phyloP scores from a whole-genome alignment of 1,284 basidiomycete genomes.

The Pseudomicrostroma phylloplanum region DNA sequence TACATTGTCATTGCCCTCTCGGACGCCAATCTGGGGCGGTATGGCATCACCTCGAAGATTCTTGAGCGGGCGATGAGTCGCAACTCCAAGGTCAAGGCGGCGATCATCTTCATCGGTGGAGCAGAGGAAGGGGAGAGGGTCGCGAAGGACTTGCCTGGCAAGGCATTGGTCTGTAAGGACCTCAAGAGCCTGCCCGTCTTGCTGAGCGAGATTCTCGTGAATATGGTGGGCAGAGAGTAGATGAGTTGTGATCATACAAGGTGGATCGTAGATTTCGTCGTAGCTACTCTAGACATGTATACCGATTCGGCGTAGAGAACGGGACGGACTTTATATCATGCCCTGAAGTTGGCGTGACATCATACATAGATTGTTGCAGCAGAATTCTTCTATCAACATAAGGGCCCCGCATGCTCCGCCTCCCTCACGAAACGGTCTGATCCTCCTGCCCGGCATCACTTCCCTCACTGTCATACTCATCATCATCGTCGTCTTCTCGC shows the following conservation, averaged over 20 bases:
- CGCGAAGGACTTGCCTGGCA: slow-evolving; percentile 34
- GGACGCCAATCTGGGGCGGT: slow-evolving; percentile 51
- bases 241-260: too few relatives aligned
- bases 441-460: slow-evolving; percentile 11
- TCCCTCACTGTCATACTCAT: slow-evolving; percentile 9
- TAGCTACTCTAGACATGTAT: too few relatives aligned
- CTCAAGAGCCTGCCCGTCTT: slow-evolving; percentile 28
- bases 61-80: slow-evolving; percentile 30
- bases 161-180: slow-evolving; percentile 38
- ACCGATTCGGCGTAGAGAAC: too few relatives aligned
- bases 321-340: too few relatives aligned
- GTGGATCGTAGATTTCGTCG: too few relatives aligned
- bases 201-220: slow-evolving; percentile 30
- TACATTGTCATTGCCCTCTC: slow-evolving; percentile 51
- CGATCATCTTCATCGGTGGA: slow-evolving; percentile 46
- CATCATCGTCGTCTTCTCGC: slow-evolving; percentile 12
- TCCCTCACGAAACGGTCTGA: not conserved
- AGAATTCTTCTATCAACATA: too few relatives aligned
- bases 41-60: slow-evolving; percentile 43
- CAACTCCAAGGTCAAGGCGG: slow-evolving; percentile 41
- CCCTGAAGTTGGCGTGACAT: too few relatives aligned
- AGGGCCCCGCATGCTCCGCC: too few relatives aligned
- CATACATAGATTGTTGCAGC: too few relatives aligned
- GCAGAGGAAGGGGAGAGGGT: slow-evolving; percentile 31
- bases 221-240: slow-evolving; percentile 10